Percentiles rank a stretch among this genome's conserved stretches.
phyloP scores from a whole-genome alignment of 2,329 filamentous ascomycete genomes.

The Fusarium annulatum region DNA sequence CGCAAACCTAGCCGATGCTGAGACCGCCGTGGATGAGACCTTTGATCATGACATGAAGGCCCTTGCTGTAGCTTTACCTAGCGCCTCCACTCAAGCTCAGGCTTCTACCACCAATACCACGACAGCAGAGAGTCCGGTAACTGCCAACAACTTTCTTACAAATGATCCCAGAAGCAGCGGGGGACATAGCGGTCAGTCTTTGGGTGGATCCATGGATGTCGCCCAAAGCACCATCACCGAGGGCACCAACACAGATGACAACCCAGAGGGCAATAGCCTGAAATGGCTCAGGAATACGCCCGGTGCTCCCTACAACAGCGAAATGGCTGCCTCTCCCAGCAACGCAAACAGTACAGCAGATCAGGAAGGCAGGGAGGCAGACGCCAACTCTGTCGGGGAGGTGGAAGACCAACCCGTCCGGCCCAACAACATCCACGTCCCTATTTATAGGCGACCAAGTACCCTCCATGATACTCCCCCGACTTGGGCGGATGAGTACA shows the following conservation, averaged over 20 bases:
- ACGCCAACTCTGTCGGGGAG: neutral
- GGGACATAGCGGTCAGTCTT: neutral
- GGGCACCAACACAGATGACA: neutral
- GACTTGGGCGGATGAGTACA: neutral
- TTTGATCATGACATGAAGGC: neutral
- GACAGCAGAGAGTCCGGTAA: neutral
- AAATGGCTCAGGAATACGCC: neutral
- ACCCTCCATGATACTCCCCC: neutral
- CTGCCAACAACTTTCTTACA: neutral
- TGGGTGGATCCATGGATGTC: fast-evolving
- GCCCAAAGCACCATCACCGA: neutral
- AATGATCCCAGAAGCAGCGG: neutral
- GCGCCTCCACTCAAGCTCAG: neutral
- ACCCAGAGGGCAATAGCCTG: neutral
- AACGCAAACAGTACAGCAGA: too few species aligned
- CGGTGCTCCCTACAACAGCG: neutral
- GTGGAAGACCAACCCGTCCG: fast-evolving
- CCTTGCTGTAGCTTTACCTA: neutral
- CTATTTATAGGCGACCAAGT: neutral
- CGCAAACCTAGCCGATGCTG: neutral
- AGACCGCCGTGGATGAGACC: neutral
- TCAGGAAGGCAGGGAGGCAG: neutral
- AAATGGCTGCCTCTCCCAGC: neutral
- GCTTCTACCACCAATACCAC: neutral
- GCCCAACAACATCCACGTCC: neutral